Evolutionary conservation across 768 basidiomycete species (phyloP).

Genomic region (Phaffia australis): DNA sequence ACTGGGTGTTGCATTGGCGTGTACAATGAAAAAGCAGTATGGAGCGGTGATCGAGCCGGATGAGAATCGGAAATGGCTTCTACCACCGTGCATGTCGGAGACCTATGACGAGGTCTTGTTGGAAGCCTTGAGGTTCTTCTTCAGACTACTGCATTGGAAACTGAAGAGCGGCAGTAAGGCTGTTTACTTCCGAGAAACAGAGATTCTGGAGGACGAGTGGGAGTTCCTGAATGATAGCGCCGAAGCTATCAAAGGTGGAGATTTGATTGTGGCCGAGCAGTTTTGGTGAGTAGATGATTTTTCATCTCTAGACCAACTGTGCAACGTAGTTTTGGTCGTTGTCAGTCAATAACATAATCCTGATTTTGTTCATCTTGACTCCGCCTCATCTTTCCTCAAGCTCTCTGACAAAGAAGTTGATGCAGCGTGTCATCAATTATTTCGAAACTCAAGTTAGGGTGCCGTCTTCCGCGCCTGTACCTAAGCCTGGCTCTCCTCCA

Average conservation of each 20-base stretch:
- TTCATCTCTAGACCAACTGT: not conserved
- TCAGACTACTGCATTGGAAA: slow-evolving; percentile 89
- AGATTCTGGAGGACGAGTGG: slow-evolving; percentile 94
- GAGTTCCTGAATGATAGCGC: slow-evolving; percentile 88
- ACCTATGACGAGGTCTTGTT: slow-evolving; percentile 84
- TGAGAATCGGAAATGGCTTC: slow-evolving; percentile 71
- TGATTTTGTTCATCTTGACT: not conserved
- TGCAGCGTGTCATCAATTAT: slow-evolving; percentile 83
- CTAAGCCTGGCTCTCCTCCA: not conserved
- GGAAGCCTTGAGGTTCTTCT: slow-evolving; percentile 77
- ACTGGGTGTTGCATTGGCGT: slow-evolving; percentile 24
- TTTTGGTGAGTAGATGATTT: slow-evolving; percentile 56
- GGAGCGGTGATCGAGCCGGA: slow-evolving; percentile 59
- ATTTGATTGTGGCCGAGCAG: slow-evolving; percentile 84
- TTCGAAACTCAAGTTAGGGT: slow-evolving; percentile 84
- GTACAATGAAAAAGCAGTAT: slow-evolving; percentile 27
- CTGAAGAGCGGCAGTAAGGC: slow-evolving; percentile 83
- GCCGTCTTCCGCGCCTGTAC: slow-evolving; percentile 27
- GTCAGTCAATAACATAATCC: too few relatives aligned
- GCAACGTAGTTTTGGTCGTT: not conserved
- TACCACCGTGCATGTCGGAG: slow-evolving; percentile 76
- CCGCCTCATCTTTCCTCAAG: slow-evolving; percentile 41
- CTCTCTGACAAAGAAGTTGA: slow-evolving; percentile 79
- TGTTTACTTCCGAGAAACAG: slow-evolving; percentile 95
- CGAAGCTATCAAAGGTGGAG: slow-evolving; percentile 73